These are phyloP conservation scores for Cordia subcordata DNA, from an alignment of 257 asterid genomes.

Conservation along the genomic window DNA sequence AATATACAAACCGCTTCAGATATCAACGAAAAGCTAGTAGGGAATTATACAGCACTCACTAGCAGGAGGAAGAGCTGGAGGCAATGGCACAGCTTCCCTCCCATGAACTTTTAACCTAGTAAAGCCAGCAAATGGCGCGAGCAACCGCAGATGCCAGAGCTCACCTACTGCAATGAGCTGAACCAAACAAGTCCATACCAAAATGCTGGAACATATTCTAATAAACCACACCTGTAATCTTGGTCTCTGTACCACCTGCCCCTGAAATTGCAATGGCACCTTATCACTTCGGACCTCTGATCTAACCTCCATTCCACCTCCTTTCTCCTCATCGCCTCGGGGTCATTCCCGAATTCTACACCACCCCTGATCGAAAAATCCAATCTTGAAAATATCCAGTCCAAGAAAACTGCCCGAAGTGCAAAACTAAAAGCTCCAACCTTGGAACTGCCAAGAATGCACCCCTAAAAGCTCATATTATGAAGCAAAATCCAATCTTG, in stretches of 20 bases:
- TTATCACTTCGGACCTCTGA: conserved; percentile 41
- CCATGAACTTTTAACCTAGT: conserved; percentile 37
- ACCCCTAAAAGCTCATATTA: conserved; percentile 4
- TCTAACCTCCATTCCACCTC: conserved; percentile 40
- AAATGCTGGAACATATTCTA: conserved; percentile 82
- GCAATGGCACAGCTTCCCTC: conserved; percentile 37
- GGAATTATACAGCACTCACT: conserved; percentile 48
- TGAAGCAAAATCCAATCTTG: conserved; percentile 7
- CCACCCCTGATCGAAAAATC: conserved; percentile 16
- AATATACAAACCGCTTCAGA: too few relatives aligned
- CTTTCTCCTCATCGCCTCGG: conserved; percentile 38
- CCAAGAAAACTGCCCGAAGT: conserved; percentile 3
- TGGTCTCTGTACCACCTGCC: conserved; percentile 58
- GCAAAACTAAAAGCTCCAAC: background rate
- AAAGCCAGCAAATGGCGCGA: conserved; percentile 39
- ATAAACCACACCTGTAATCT: conserved; percentile 82
- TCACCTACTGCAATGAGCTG: conserved; percentile 77
- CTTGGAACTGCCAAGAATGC: background rate
- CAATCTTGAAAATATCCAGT: conserved; percentile 8
- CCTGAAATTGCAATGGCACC: conserved; percentile 47
- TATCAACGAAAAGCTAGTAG: too few relatives aligned
- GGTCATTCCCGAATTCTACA: conserved; percentile 29
- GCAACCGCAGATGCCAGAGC: conserved; percentile 71
- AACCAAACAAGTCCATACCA: conserved; percentile 91
- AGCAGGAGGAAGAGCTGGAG: conserved; percentile 38